Base-by-base conservation (phyloP, 2,329 filamentous ascomycete genomes). In the Xylariaceae sp. region DNA sequence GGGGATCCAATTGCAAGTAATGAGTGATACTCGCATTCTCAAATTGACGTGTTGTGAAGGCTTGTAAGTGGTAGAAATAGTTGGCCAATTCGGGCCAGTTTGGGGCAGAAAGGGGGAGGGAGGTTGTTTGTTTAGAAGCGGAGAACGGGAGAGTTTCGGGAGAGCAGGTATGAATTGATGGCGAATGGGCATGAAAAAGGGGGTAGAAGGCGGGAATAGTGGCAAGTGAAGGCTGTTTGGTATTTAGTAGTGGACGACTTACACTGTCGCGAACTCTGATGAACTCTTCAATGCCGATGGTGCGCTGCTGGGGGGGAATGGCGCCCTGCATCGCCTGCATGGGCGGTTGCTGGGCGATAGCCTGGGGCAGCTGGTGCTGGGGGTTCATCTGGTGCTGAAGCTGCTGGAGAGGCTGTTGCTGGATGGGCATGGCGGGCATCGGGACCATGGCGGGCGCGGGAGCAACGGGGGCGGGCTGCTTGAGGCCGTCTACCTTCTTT, bases 251-350 rank as follows among this genome's bases (percentile, higher is more conserved):
- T 58, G 54, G 39, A 58, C 47, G 59, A 77, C 89, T 82, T 86
- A 95, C 91, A 73, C 85, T 87, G 73, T 95, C 90, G 69, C 90
- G 85, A 53, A 92, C 90, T 71, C 87, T 82, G 61, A 90, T 82
- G 73, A 93, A 93, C 73, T 90, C 88, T 60, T 90, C 87, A 59
- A 88, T 81, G 62, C 90, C 85, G 65, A 89, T 83, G 48, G 70
- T 71, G 39, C 69, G 64, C 57, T 64, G 64, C 5, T 62, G 63
- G 37, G 59, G 64, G 45, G 64, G 60, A 15, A 65, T 51, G 17
- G 56, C 41, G 57, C 53, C 48, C 56, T 61, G 62, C 56, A 61
- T 58, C 9, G 55, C 47, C 51, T 56, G 64, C 61, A 64, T 62
- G 2, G 59, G 61, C 7, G 61, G 64, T 56, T 64, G 64, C 34